Evolutionary conservation across 805 yeast species (phyloP).

Genomic region (Candida broadrunensis): DNA sequence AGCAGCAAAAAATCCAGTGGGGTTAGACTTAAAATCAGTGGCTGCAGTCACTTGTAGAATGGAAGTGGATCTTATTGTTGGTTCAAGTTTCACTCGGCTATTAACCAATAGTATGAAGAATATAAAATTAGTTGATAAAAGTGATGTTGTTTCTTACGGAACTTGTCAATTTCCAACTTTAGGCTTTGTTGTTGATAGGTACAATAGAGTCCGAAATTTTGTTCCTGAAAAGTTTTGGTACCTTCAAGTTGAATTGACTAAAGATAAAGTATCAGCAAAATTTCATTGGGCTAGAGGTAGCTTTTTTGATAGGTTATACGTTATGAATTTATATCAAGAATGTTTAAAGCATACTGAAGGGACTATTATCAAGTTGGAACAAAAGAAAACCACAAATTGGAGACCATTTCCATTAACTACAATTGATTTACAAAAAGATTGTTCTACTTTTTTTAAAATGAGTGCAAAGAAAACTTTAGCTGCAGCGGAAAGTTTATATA

Average conservation of each 20-base stretch:
- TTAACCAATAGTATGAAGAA: slow-evolving; percentile 54
- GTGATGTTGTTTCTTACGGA: slow-evolving; percentile 69
- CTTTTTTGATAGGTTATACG: slow-evolving; percentile 70
- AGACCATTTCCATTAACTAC: slow-evolving; percentile 93
- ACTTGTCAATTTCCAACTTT: slow-evolving; percentile 95
- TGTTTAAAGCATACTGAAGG: slow-evolving; percentile 56
- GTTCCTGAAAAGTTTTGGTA: slow-evolving; percentile 80
- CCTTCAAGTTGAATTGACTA: slow-evolving; percentile 51
- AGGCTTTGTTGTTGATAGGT: slow-evolving; percentile 94
- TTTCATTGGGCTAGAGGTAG: slow-evolving; percentile 74
- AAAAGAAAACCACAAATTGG: slow-evolving; percentile 68
- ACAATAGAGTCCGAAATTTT: slow-evolving; percentile 68
- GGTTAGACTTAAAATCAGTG: slow-evolving; percentile 64
- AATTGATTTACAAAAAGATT: slow-evolving; percentile 85
- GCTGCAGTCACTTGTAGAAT: slow-evolving; percentile 83
- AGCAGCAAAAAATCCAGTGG: slow-evolving; percentile 71
- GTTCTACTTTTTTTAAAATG: slow-evolving; percentile 69
- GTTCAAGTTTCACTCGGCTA: slow-evolving; percentile 83
- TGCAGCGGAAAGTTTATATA: slow-evolving; percentile 82
- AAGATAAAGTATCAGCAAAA: slow-evolving; percentile 34
- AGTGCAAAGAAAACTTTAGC: slow-evolving; percentile 75
- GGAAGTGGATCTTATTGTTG: slow-evolving; percentile 86
- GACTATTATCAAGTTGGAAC: slow-evolving; percentile 45
- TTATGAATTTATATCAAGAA: slow-evolving; percentile 61
- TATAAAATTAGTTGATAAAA: slow-evolving; percentile 23